Base-by-base conservation (phyloP, 371 early-diverging fungal species). In the Dinochytrium kinnereticum region DNA sequence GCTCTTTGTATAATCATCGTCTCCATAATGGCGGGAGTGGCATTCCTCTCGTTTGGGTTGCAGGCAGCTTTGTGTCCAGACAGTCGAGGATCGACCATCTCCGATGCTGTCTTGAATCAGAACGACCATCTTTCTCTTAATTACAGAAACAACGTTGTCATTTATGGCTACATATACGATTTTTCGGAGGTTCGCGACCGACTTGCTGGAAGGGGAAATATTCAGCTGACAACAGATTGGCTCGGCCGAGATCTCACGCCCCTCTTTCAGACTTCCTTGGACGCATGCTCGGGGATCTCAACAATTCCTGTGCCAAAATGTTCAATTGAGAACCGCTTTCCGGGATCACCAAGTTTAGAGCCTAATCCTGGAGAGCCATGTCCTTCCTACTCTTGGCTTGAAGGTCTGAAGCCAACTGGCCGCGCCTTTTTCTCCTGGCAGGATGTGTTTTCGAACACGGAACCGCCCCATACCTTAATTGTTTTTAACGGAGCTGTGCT, bases 1-100 rank as follows among this genome's bases (percentile, higher is more conserved):
- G 76, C 83, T 19, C 59, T 83, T 26, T 85, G 85, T 72, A 71
- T 83, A 33, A 80, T 85, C 33, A 83, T 85, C 67, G 76, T 55
- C 26, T 28, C 74, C 1, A 72, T 82, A 24, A 83, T 80, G 79
- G 40, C 70, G 0, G 53, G 57, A n/a, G 79, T 82, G 17, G 82
- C 76, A 10, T 82, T 80, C 59, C 70, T 82, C n/a, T 81, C 83
- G 17, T 76, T 81, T 30, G 85, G 85, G 13, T 57, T 85, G 24
- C 77, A 81, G 57, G 72, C 76, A 28, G 69, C 74, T 0, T 61
- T 82, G 0, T 85, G 85, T 69, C 77, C 73, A 21, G 70, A 68
- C 39, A 66, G 50, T 33, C 34, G 31, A 0, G 50, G 50, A 55
- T 30, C 31, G 0, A 10, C 13, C 26, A 31, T 50, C 13, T 33